Conservation (phyloP, 495 filamentous ascomycete genomes). For the Penicillium subrubescens region DNA sequence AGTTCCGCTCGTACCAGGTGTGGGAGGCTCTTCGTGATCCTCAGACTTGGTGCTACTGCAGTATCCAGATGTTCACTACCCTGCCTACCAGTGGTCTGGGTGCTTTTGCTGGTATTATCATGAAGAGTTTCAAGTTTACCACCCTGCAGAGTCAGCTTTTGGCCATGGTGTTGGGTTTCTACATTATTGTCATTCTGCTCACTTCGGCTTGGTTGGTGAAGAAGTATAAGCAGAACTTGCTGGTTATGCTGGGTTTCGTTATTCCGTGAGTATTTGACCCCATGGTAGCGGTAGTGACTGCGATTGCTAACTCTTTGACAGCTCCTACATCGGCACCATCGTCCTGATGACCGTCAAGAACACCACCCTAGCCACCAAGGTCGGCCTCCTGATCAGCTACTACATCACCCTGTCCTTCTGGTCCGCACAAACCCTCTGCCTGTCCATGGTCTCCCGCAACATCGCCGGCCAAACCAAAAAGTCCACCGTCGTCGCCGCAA, state of each 20-base stretch:
- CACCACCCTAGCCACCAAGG: constrained; percentile 44
- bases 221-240: constrained; percentile 61
- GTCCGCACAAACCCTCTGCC: constrained; percentile 57
- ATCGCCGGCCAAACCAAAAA: constrained; percentile 75
- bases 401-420: constrained; percentile 61
- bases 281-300: not conserved
- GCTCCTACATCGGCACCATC: constrained; percentile 60
- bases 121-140: constrained; percentile 46
- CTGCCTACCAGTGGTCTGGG: constrained; percentile 68
- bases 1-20: constrained; percentile 51
- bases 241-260: constrained; percentile 64
- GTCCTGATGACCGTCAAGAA: constrained; percentile 65
- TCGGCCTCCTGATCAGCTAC: constrained; percentile 62
- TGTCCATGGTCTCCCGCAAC: constrained; percentile 63
- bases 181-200: constrained; percentile 63
- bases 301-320: constrained; percentile 8
- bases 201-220: constrained; percentile 65
- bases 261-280: constrained; percentile 54
- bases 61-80: constrained; percentile 65
- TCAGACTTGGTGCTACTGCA: constrained; percentile 49
- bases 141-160: constrained; percentile 47
- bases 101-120: constrained; percentile 65
- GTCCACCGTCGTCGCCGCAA: constrained; percentile 48
- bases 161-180: constrained; percentile 71
- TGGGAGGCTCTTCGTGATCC: constrained; percentile 47